Evolutionary conservation across 1,284 basidiomycete species (phyloP).

Genomic region (Tetrapyrgos nigripes): DNA sequence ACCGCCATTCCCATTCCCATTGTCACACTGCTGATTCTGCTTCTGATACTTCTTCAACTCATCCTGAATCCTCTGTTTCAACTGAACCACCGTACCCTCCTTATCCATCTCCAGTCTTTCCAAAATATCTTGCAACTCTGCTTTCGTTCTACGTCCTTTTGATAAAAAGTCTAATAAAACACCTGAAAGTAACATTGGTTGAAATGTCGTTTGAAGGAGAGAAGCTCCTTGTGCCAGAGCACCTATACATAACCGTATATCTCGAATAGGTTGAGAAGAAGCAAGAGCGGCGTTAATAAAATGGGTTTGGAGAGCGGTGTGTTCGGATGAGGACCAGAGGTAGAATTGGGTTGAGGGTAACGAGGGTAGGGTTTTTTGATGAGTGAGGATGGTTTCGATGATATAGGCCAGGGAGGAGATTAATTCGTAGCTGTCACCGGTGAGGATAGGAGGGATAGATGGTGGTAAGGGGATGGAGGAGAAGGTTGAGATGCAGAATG

Average conservation of each 20-base stretch:
- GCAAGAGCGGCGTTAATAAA: slow-evolving; percentile 49
- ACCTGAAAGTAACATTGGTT: slow-evolving; percentile 52
- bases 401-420: slow-evolving; percentile 41
- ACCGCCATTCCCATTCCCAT: no score
- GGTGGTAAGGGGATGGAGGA: slow-evolving; percentile 22
- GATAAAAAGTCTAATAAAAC: slow-evolving; percentile 48
- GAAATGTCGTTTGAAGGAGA: slow-evolving; percentile 51
- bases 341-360: slow-evolving; percentile 48
- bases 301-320: slow-evolving; percentile 43
- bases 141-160: slow-evolving; percentile 39
- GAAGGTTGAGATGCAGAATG: slow-evolving; percentile 43
- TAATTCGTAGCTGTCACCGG: slow-evolving; percentile 37
- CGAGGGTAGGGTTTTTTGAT: slow-evolving; percentile 18
- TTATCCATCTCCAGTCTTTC: slow-evolving; percentile 45
- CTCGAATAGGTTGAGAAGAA: slow-evolving; percentile 33
- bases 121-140: slow-evolving; percentile 44
- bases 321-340: slow-evolving; percentile 49
- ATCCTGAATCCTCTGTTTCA: slow-evolving; percentile 42
- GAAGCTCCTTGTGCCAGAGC: slow-evolving; percentile 53
- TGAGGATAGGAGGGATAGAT: slow-evolving; percentile 23
- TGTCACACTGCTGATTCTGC: no score
- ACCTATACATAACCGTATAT: slow-evolving; percentile 51
- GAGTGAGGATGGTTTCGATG: slow-evolving; percentile 39
- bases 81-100: slow-evolving; percentile 40
- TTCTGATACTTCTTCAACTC: slow-evolving; percentile 41